Conservation (phyloP, 495 filamentous ascomycete species). For the Xylaria sp. region DNA sequence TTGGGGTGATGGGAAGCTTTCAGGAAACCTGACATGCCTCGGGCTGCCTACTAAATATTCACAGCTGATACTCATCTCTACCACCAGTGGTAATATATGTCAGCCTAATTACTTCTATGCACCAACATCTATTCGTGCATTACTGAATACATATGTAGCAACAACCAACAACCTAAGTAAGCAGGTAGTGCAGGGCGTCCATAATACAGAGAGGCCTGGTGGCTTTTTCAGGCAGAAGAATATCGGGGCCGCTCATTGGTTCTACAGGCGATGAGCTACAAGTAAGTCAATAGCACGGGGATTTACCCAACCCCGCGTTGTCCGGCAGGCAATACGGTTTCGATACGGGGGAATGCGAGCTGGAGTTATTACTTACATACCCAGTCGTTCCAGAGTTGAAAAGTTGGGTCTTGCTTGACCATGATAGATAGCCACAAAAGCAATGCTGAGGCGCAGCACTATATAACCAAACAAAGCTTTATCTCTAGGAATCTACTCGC, state of each 20-base stretch:
- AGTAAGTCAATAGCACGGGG: background rate
- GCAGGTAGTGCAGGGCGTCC: background rate
- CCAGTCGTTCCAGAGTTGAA: background rate
- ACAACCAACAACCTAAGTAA: background rate
- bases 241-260: constrained; percentile 6
- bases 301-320: background rate
- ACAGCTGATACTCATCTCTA: background rate
- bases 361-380: background rate
- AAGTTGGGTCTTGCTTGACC: background rate
- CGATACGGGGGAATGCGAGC: background rate
- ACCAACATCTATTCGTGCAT: background rate
- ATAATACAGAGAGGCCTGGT: constrained; percentile 30
- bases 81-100: background rate
- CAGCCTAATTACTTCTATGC: background rate
- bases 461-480: background rate
- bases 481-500: background rate
- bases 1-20: background rate
- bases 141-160: background rate
- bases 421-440: background rate
- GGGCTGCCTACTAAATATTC: background rate
- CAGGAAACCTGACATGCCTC: background rate
- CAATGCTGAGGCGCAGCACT: background rate
- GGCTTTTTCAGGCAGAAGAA: constrained; percentile 18
- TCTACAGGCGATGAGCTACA: background rate
- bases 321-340: background rate